Evolutionary conservation across 225 moss, liverwort and hornwort genomes (phyloP).

Genomic region (Pseudisothecium myosuroides): DNA sequence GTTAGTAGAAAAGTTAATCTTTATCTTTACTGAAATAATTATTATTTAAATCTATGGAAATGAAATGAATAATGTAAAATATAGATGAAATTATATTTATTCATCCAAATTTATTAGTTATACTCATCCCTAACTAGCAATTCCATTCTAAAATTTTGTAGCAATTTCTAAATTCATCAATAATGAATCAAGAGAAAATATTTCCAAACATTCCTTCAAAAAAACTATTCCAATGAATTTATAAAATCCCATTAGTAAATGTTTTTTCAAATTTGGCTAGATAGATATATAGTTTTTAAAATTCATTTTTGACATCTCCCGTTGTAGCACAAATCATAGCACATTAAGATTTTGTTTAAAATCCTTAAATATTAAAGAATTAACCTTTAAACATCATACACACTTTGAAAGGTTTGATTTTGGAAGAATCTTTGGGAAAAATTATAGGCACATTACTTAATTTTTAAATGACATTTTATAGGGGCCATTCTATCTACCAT

Average conservation of each 20-base stretch:
- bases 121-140: fast-evolving
- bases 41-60: too few species aligned
- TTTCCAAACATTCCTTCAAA: too few species aligned
- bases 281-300: background rate
- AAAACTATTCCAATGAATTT: background rate
- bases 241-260: background rate
- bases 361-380: background rate
- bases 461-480: background rate
- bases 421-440: fast-evolving
- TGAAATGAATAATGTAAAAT: background rate
- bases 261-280: background rate
- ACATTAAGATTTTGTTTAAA: background rate
- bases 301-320: background rate
- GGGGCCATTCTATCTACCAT: background rate
- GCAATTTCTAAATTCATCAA: background rate
- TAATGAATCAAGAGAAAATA: background rate
- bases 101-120: background rate
- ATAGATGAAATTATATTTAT: too few species aligned
- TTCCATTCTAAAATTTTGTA: background rate
- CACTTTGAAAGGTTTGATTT: background rate
- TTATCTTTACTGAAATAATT: fast-evolving
- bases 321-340: background rate
- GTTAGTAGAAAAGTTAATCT: background rate
- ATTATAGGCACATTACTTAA: background rate
- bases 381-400: background rate